Evolutionary conservation across 169 alveolate species (phyloP).

Genomic region (Plasmodium malariae): DNA sequence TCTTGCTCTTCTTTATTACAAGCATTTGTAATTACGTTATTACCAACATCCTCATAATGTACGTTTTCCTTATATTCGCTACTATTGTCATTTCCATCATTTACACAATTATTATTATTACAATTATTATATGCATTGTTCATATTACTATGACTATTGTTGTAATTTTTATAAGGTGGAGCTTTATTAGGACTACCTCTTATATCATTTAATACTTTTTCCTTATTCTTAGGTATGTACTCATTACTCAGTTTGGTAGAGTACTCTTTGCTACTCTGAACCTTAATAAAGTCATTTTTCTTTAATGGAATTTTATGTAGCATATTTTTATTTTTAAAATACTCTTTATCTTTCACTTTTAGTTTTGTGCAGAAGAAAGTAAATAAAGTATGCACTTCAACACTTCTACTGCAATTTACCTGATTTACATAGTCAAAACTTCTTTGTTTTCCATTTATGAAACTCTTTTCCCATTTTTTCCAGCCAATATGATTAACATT

Average conservation of each 20-base stretch:
- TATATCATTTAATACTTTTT: constrained; percentile 28
- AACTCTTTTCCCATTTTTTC: not conserved
- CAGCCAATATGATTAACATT: too few species aligned
- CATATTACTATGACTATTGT: not conserved
- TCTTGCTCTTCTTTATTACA: constrained; percentile 1
- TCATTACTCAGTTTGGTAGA: constrained; percentile 14
- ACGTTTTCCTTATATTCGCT: not conserved
- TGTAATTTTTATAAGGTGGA: constrained; percentile 6
- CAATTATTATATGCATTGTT: not conserved
- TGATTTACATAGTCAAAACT: constrained; percentile 11
- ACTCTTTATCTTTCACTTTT: constrained; percentile 42
- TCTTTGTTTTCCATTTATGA: not conserved
- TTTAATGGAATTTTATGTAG: constrained; percentile 7
- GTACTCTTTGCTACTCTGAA: not conserved
- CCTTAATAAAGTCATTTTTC: constrained; percentile 5
- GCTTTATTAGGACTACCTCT: constrained; percentile 30
- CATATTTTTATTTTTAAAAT: constrained; percentile 19
- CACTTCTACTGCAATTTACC: constrained; percentile 13
- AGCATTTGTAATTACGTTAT: not conserved
- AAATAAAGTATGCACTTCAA: constrained; percentile 49
- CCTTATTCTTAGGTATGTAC: constrained; percentile 47
- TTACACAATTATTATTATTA: not conserved
- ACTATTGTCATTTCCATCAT: not conserved
- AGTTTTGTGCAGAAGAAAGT: constrained; percentile 62
- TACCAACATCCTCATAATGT: not conserved